Evolutionary conservation across 1,284 basidiomycete species (phyloP).

Genomic region (Ceratobasidium sp.): DNA sequence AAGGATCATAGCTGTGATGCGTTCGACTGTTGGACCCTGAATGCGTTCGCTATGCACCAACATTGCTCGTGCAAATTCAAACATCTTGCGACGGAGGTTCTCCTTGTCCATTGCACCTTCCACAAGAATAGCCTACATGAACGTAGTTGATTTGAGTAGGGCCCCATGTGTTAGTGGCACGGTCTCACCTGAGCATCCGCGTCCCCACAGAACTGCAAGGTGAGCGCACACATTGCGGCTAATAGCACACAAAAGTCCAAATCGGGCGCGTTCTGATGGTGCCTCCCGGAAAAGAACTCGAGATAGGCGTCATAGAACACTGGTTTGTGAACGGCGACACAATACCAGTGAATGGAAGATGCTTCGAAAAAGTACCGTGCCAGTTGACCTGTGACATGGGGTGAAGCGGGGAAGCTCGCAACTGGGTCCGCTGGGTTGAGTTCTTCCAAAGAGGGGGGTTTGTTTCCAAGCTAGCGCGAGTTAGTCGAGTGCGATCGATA

Average conservation of each 20-base stretch:
- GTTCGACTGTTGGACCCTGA: slow-evolving; percentile 30
- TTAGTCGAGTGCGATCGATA: neutral
- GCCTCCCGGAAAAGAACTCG: slow-evolving; percentile 30
- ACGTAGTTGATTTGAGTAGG: neutral
- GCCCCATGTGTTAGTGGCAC: neutral
- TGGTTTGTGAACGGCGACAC: slow-evolving; percentile 31
- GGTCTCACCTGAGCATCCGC: slow-evolving; percentile 28
- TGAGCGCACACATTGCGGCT: slow-evolving; percentile 32
- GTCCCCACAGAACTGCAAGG: slow-evolving; percentile 30
- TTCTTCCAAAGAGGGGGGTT: slow-evolving; percentile 5
- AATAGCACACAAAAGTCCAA: slow-evolving; percentile 31
- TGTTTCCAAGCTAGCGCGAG: slow-evolving; percentile 11
- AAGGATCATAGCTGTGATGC: slow-evolving; percentile 31
- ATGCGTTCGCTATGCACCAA: slow-evolving; percentile 27
- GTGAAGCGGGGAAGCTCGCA: slow-evolving; percentile 29
- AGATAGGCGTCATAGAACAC: slow-evolving; percentile 35
- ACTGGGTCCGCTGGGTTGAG: slow-evolving; percentile 31
- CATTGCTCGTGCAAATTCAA: slow-evolving; percentile 28
- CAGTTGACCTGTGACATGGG: slow-evolving; percentile 36
- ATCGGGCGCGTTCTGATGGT: slow-evolving; percentile 19
- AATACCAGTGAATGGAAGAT: slow-evolving; percentile 34
- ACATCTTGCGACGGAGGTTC: slow-evolving; percentile 25
- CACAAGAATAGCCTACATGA: slow-evolving; percentile 20
- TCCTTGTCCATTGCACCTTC: slow-evolving; percentile 24
- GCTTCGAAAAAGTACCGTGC: slow-evolving; percentile 34